Percentiles rank a stretch among this genome's conserved stretches.
Conservation (phyloP, 2,329 filamentous ascomycete genomes). For the Pezicula neosporulosa region DNA sequence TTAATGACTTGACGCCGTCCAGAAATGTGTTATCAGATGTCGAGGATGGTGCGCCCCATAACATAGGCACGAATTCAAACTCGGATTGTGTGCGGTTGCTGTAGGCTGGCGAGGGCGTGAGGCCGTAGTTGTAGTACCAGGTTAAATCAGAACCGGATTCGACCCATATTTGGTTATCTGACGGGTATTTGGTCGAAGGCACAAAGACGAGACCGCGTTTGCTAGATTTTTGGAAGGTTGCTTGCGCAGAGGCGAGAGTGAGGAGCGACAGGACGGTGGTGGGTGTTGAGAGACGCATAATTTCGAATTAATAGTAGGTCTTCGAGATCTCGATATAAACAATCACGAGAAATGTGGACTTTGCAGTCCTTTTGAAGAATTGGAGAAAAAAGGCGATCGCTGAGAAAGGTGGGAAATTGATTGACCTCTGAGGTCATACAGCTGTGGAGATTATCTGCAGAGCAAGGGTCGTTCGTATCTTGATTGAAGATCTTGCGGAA, state of each 20-base stretch:
- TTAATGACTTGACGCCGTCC: conserved; percentile 50
- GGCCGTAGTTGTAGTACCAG: conserved; percentile 83
- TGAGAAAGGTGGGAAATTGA: too few species aligned
- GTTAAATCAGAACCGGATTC: conserved; percentile 55
- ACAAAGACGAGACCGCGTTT: conserved; percentile 76
- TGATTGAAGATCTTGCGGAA: too few species aligned
- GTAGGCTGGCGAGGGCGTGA: conserved; percentile 51
- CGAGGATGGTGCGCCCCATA: conserved; percentile 59
- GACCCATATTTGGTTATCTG: conserved; percentile 66
- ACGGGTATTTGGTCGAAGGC: conserved; percentile 46
- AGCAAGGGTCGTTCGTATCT: too few species aligned
- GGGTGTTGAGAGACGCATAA: conserved; percentile 10
- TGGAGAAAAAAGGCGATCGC: too few species aligned
- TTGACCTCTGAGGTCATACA: too few species aligned
- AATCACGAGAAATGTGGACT: too few species aligned
- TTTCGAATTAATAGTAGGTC: too few species aligned
- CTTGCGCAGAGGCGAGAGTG: conserved; percentile 1
- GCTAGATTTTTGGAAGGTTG: conserved; percentile 28
- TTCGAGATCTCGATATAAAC: too few species aligned
- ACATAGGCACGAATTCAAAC: conserved; percentile 78
- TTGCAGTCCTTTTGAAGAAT: too few species aligned
- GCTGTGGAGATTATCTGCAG: too few species aligned
- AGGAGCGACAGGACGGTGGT: conserved; percentile 1
- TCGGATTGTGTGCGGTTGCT: conserved; percentile 43
- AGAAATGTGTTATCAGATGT: conserved; percentile 57